Evolutionary conservation across 768 basidiomycete species (phyloP).

Genomic region (Trametes meyenii): DNA sequence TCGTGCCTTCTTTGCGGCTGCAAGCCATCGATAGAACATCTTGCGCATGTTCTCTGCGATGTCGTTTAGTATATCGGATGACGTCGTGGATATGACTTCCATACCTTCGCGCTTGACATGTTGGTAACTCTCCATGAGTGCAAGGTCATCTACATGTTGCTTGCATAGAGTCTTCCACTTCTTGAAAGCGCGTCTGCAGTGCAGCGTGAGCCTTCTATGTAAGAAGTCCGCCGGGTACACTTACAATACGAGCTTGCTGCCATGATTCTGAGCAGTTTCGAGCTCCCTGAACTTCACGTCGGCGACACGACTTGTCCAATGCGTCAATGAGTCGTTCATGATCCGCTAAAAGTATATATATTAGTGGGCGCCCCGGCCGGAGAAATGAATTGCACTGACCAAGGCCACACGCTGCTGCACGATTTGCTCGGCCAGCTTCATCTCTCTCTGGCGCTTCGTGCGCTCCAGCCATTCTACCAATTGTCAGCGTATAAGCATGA

Average conservation of each 20-base stretch:
- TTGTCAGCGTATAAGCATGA: not conserved
- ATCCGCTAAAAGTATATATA: constrained; percentile 48
- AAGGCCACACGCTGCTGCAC: constrained; percentile 43
- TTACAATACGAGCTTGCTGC: constrained; percentile 43
- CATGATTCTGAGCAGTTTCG: constrained; percentile 55
- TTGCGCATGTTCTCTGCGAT: constrained; percentile 64
- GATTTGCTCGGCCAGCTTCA: constrained; percentile 47
- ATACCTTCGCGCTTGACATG: constrained; percentile 80
- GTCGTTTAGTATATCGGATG: not conserved
- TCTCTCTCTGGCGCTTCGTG: constrained; percentile 41
- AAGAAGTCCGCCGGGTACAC: constrained; percentile 4
- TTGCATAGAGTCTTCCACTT: constrained; percentile 69
- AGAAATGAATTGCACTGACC: constrained; percentile 35
- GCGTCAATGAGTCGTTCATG: constrained; percentile 47
- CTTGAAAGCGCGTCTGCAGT: constrained; percentile 53
- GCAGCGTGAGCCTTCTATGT: not conserved
- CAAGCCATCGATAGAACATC: constrained; percentile 71
- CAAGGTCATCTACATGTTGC: constrained; percentile 70
- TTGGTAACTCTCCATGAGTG: constrained; percentile 83
- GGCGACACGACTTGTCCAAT: constrained; percentile 77
- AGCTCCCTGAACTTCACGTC: constrained; percentile 73
- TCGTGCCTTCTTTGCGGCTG: constrained; percentile 59
- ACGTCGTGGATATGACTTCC: not conserved
- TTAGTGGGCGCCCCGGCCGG: not conserved
- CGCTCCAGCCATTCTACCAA: constrained; percentile 52